These are phyloP conservation scores for Russula emetica DNA, from an alignment of 768 basidiomycete species.

Conservation along the genomic window DNA sequence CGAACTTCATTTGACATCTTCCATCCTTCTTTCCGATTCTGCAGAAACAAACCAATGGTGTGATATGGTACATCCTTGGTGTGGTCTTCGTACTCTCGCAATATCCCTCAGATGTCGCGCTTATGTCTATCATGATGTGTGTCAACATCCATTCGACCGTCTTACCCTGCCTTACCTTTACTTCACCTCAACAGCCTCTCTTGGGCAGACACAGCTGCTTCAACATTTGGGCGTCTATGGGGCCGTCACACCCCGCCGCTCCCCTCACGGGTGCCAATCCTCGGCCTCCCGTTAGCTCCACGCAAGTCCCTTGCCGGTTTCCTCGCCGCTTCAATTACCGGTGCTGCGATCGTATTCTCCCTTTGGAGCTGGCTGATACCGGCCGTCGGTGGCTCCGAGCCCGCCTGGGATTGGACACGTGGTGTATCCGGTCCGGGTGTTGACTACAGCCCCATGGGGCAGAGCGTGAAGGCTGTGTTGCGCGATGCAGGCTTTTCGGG, in stretches of 20 bases:
- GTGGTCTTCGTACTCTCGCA: slow-evolving; percentile 69
- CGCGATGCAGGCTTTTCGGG: slow-evolving; percentile 26
- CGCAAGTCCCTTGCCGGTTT: slow-evolving; percentile 86
- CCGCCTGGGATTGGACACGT: slow-evolving; percentile 55
- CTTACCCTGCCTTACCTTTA: slow-evolving; percentile 3
- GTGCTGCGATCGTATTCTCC: slow-evolving; percentile 55
- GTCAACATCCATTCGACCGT: slow-evolving; percentile 13
- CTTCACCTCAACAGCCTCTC: slow-evolving; percentile 58
- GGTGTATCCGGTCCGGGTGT: slow-evolving; percentile 40
- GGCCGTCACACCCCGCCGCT: slow-evolving; percentile 64
- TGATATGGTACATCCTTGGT: slow-evolving; percentile 88
- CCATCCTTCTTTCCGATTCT: background rate
- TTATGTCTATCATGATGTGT: slow-evolving; percentile 81
- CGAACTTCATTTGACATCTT: background rate
- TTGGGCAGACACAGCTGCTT: slow-evolving; percentile 94
- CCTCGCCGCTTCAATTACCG: slow-evolving; percentile 69
- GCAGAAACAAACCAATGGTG: slow-evolving; percentile 74
- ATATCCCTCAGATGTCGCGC: slow-evolving; percentile 83
- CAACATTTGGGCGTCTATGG: slow-evolving; percentile 84
- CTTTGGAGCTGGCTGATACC: slow-evolving; percentile 72
- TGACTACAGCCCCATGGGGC: slow-evolving; percentile 27
- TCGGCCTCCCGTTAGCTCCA: slow-evolving; percentile 65
- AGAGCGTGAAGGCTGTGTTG: slow-evolving; percentile 32
- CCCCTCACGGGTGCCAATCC: slow-evolving; percentile 45
- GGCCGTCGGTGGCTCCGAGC: slow-evolving; percentile 36